Base-by-base conservation (phyloP, 2,329 filamentous ascomycete species). In the Aurifilum marmelostoma region DNA sequence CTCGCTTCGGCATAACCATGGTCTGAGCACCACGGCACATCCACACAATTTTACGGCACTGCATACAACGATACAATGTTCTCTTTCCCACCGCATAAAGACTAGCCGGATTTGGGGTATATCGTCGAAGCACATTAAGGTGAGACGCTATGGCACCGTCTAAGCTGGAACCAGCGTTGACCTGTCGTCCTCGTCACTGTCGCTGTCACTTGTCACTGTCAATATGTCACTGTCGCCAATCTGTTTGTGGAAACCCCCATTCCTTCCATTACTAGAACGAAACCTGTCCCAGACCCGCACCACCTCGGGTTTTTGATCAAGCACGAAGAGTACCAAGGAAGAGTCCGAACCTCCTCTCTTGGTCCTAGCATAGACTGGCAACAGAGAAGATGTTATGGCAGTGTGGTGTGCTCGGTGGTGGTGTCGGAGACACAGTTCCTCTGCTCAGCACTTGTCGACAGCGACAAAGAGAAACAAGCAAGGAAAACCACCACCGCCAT, bases 51-150 rank as follows among this genome's bases (percentile, higher is more conserved):
- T 1, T 37, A 11, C 59, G 12, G 58, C 56, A 32, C 37, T n/a
- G 24, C 37, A 32, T 24, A 50, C 61, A 27, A 21, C 32, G 63
- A 50, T 32, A 65, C 63, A 37, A 18, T 34, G 34, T 27, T 16
- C 32, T 37, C 56, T 61, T 29, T 18, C 16, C 43, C 18, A 11
- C 59, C 34, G n/a, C 37, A 16, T 9, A 21, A 70, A 41, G 52
- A 47, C 65, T 65, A 47, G 37, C 65, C 66, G 29, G 18, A 68
- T 66, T 9, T 43, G 59, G 69, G 32, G 63, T 24, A 32, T 41
- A 68, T 66, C 60, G 56, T 70, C 66, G 66, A 68, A 34, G 58
- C 58, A 70, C 69, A 60, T 66, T n/a, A 41, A 66, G 67, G 62
- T 37, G 69, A 68, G 63, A 63, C 63, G 39, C 41, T 18, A 24